Evolutionary conservation across 805 yeast genomes (phyloP).

Genomic region (Suhomyces vadensis): DNA sequence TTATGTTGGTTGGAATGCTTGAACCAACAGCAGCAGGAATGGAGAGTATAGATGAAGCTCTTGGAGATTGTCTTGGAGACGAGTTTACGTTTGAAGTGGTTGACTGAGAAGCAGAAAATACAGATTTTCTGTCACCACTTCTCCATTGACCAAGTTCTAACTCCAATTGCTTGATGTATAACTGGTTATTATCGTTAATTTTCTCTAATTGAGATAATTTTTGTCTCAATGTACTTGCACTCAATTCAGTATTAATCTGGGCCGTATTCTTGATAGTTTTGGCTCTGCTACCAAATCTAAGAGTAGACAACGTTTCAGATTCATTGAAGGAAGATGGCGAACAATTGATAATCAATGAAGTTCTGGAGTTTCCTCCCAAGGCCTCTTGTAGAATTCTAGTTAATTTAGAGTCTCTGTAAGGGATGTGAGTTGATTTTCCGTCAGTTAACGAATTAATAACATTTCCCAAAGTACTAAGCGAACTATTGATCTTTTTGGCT

Average conservation of each 20-base stretch:
- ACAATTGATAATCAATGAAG: slow-evolving; percentile 71
- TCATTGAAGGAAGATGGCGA: slow-evolving; percentile 61
- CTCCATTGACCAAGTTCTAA: slow-evolving; percentile 40
- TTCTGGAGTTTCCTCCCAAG: slow-evolving; percentile 79
- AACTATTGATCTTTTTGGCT: slow-evolving; percentile 78
- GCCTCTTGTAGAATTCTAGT: slow-evolving; percentile 79
- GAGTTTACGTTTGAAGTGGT: not conserved
- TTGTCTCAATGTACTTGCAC: slow-evolving; percentile 49
- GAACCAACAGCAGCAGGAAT: slow-evolving; percentile 4
- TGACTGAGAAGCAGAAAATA: slow-evolving; percentile 5
- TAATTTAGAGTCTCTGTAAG: slow-evolving; percentile 76
- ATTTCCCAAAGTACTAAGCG: slow-evolving; percentile 75
- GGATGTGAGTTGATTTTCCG: slow-evolving; percentile 61
- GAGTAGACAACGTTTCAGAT: slow-evolving; percentile 66
- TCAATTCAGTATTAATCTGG: slow-evolving; percentile 60
- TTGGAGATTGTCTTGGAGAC: not conserved
- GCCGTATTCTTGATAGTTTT: slow-evolving; percentile 66
- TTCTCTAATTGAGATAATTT: slow-evolving; percentile 37
- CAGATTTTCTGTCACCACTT: slow-evolving; percentile 22
- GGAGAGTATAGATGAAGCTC: not conserved
- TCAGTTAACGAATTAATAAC: slow-evolving; percentile 81
- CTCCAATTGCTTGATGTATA: slow-evolving; percentile 43
- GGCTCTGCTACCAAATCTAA: slow-evolving; percentile 75
- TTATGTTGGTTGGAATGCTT: slow-evolving; percentile 7
- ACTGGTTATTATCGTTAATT: slow-evolving; percentile 27